Evolutionary conservation across 306 rosid species (phyloP), one percentile per base, ranked within the genome.

Genomic region (Prosopis cineraria): DNA sequence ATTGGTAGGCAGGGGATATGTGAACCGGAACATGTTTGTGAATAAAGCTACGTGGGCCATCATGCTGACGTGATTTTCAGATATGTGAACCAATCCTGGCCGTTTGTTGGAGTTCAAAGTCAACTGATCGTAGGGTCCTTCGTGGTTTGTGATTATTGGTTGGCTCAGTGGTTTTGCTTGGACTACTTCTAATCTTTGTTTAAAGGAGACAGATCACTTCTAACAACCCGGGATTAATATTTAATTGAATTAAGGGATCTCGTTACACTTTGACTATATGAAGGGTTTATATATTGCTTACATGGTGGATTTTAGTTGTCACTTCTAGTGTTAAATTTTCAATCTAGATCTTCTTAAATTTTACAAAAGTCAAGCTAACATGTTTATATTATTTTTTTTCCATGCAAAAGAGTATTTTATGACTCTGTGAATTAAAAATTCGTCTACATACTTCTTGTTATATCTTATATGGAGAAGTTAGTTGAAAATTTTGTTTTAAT

Each of bases 161-260:
- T 47, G 6, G 81, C 40, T 44, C 8, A 31, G 71, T 12, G 65
- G 7, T 47, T 71, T 85, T 76, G 86, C 85, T 85, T 87, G 50
- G 56, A 58, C 66, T 34, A 60, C 62, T 34, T 58, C 43, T 58
- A 33, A 68, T 72, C 36, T 47, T 45, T 55, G 37, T 70, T 70
- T 62, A 45, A 41, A 52, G 53, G 16, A 80, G 85, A 82, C 44
- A 25, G 77, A 40, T 68, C 72, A 69, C 84, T 86, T 33, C 69
- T 86, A 85, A 85, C 90, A 86, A 69, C 85, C 60, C 40, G 66
- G 60, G 13, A 81, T 79, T 79, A 55, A 70, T 17, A n/a, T 19
- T 17, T 48, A 7, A 52, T 52, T 59, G 64, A 78, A 53, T 41
- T 4, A 65, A 65, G 65, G 53, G 37, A 79, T 70, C 12, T 74